Evolutionary conservation across 352 stramenopile genomes (phyloP), one percentile per base, ranked within the genome.

Genomic region (Pythium rhizo-oryzae): DNA sequence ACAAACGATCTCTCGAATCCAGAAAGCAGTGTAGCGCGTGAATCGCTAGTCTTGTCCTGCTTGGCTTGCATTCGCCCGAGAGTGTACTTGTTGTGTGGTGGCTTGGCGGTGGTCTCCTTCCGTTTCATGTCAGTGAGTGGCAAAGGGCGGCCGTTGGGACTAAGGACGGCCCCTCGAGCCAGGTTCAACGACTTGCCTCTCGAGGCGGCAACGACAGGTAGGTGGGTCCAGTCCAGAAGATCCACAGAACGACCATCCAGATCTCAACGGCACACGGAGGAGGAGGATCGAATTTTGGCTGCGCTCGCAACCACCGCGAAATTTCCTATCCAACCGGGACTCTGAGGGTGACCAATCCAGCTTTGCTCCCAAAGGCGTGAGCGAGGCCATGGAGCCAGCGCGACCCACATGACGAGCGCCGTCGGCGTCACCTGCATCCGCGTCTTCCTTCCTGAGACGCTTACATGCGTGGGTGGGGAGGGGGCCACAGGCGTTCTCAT

Each of bases 171-270:
- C 41, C 41, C 1, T 47, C 41, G 15, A 8, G 11, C 41, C 44
- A 51, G 19, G 8, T 51, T 51, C 19, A 51, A 51, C n/a, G 44
- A 25, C 44, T 51, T 28, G 7, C 44, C 44, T 5, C 19, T 2
- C 43, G 18, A 4, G 19, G n/a, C 44, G n/a, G 44, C n/a, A 28
- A 18, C 44, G n/a, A 28, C 21, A 28, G 44, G 5, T n/a, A 24
- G 8, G 44, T 16, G 21, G 21, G 2, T 51, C 19, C 21, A 51
- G 44, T 25, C 21, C 44, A 15, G 44, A 28, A 51, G 44, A 51
- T 51, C 44, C 44, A 51, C 44, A 51, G 44, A 51, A 51, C 44
- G 44, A 28, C 19, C 19, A 28, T 51, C n/a, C 44, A 51, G 44
- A 51, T 51, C 44, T 51, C 44, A 51, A 51, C 44, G 44, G 44